These are phyloP conservation scores for Phytophthora citricola DNA, from an alignment of 352 stramenopile species.

Conservation along the genomic window DNA sequence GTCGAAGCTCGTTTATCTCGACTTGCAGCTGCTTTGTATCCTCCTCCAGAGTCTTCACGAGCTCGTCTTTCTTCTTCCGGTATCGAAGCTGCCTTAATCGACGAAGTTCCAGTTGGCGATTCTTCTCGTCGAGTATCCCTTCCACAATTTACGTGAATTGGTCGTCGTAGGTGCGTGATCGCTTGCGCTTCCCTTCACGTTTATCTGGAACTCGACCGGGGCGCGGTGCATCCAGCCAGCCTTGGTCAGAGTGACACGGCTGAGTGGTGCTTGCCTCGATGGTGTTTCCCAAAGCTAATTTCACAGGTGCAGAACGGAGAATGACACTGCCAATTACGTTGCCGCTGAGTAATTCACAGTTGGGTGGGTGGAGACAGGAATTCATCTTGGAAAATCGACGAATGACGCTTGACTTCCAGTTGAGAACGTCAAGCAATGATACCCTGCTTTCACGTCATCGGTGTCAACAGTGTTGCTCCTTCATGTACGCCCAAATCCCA, in stretches of 20 bases:
- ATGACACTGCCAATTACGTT: conserved; percentile 7
- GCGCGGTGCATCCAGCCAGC: not conserved
- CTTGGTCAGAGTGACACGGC: not conserved
- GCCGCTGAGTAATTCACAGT: not conserved
- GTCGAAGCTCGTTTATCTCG: conserved; percentile 3
- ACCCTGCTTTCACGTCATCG: no score
- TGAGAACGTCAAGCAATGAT: not conserved
- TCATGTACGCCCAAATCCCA: no score
- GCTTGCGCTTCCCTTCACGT: not conserved
- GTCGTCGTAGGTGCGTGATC: not conserved
- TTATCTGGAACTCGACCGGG: not conserved
- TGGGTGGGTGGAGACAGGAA: conserved; percentile 7
- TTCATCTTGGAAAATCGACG: conserved; percentile 3
- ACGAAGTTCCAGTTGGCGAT: conserved; percentile 5
- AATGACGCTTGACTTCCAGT: not conserved
- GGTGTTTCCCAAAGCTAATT: not conserved
- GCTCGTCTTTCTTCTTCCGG: conserved; percentile 9
- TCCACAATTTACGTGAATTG: not conserved
- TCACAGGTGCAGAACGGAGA: not conserved
- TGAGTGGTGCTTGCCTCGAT: not conserved
- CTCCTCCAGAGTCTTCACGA: not conserved
- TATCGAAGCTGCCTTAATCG: conserved; percentile 2
- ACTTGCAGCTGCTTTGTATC: conserved; percentile 1
- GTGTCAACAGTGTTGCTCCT: no score
- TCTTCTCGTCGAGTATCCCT: not conserved